Conservation (phyloP, 1,139 yeast genomes). For the Suhomyces maxii region DNA sequence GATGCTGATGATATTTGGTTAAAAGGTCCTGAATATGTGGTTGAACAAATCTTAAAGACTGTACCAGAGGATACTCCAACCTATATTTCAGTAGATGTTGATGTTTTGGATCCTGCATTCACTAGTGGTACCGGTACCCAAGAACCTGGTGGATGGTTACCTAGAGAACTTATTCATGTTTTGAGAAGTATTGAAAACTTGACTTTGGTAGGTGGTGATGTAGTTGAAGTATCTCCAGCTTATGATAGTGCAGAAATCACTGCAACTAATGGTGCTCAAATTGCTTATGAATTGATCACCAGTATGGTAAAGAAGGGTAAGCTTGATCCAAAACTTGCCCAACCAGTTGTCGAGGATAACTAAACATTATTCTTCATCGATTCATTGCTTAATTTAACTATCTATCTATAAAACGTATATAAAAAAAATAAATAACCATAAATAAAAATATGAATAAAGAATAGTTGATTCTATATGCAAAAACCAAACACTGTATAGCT, state of each 20-base stretch:
- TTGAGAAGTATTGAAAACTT: conserved; percentile 58
- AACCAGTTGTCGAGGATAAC: not conserved
- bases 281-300: conserved; percentile 67
- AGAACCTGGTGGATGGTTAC: conserved; percentile 79
- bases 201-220: conserved; percentile 73
- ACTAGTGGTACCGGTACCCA: conserved; percentile 86
- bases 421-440: not conserved
- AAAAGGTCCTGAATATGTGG: conserved; percentile 56
- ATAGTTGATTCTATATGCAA: not conserved
- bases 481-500: too few relatives aligned
- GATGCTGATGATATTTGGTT: conserved; percentile 71
- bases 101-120: conserved; percentile 77
- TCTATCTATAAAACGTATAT: not conserved
- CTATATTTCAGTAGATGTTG: conserved; percentile 73
- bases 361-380: too few relatives aligned
- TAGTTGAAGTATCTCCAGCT: conserved; percentile 77
- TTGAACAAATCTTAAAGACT: conserved; percentile 47
- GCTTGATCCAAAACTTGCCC: conserved; percentile 4
- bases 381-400: too few relatives aligned
- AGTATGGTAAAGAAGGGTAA: conserved; percentile 67
- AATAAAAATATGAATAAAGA: too few relatives aligned
- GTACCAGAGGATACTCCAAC: conserved; percentile 62
- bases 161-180: conserved; percentile 69
- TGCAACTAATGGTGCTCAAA: conserved; percentile 74
- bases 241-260: conserved; percentile 74